Percentiles rank a stretch among this genome's conserved stretches.
These are phyloP conservation scores for Dryas octopetala DNA, from an alignment of 306 rosid genomes.

Conservation along the genomic window DNA sequence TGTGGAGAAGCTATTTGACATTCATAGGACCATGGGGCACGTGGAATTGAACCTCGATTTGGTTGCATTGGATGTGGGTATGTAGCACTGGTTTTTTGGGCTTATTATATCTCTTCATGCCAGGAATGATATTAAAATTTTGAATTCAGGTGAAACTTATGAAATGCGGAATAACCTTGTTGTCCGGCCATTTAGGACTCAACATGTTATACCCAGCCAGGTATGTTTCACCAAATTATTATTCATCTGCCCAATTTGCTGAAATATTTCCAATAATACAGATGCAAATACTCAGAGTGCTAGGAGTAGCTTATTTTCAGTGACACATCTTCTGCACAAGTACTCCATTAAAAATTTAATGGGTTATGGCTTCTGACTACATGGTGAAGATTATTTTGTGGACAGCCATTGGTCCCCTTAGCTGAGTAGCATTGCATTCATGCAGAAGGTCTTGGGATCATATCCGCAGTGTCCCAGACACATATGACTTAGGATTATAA, in stretches of 20 bases:
- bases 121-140: slow-evolving; percentile 27
- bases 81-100: slow-evolving; percentile 30
- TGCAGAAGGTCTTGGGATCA: neutral
- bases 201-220: slow-evolving; percentile 95
- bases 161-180: slow-evolving; percentile 88
- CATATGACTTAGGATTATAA: neutral
- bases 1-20: slow-evolving; percentile 83
- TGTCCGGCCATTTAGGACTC: slow-evolving; percentile 87
- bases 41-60: slow-evolving; percentile 78
- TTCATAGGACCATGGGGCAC: slow-evolving; percentile 80
- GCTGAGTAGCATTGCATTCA: neutral
- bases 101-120: slow-evolving; percentile 3
- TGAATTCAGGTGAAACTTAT: slow-evolving; percentile 86
- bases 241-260: neutral
- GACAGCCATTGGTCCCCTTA: neutral
- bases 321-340: neutral
- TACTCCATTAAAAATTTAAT: neutral
- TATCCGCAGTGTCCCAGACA: neutral
- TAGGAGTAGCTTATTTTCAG: neutral
- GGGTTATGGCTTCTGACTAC: slow-evolving; percentile 9
- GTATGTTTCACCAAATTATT: slow-evolving; percentile 35
- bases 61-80: slow-evolving; percentile 87
- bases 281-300: neutral
- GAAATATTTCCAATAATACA: neutral
- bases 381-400: neutral